phyloP scores from a whole-genome alignment of 768 basidiomycete species.

The Fomitopsis pulvina region DNA sequence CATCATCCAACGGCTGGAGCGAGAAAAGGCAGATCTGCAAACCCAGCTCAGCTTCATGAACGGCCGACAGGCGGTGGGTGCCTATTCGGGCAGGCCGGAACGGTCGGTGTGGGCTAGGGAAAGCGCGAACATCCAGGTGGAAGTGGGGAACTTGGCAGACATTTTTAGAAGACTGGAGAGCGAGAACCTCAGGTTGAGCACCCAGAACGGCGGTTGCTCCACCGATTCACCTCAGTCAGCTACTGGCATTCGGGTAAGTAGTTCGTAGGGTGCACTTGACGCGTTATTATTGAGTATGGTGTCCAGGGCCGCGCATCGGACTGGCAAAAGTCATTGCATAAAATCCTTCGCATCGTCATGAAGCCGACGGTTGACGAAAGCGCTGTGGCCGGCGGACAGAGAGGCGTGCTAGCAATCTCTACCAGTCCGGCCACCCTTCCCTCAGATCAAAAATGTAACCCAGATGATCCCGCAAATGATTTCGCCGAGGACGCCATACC shows the following conservation, averaged over 20 bases:
- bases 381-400: neutral
- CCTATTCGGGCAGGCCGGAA: neutral
- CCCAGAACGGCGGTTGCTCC: neutral
- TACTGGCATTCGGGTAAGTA: too few species aligned
- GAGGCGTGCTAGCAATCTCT: neutral
- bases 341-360: neutral
- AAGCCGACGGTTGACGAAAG: neutral
- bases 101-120: neutral
- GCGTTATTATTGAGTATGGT: neutral
- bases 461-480: neutral
- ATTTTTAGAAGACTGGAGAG: neutral
- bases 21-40: constrained; percentile 32
- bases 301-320: neutral
- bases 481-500: neutral
- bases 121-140: neutral
- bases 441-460: neutral
- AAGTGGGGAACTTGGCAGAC: constrained; percentile 1
- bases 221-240: too few species aligned
- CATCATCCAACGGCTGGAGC: constrained; percentile 38
- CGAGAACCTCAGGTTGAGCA: neutral
- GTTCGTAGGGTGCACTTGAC: too few species aligned
- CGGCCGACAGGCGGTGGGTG: neutral
- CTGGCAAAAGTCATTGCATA: neutral
- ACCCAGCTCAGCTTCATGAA: constrained; percentile 5
- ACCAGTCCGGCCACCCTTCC: neutral